A percentile compares a stretch with the other conserved stretches of the same genome.
Conservation (phyloP, 202 grass and related monocot genomes). For the Miscanthus sacchariflorus region DNA sequence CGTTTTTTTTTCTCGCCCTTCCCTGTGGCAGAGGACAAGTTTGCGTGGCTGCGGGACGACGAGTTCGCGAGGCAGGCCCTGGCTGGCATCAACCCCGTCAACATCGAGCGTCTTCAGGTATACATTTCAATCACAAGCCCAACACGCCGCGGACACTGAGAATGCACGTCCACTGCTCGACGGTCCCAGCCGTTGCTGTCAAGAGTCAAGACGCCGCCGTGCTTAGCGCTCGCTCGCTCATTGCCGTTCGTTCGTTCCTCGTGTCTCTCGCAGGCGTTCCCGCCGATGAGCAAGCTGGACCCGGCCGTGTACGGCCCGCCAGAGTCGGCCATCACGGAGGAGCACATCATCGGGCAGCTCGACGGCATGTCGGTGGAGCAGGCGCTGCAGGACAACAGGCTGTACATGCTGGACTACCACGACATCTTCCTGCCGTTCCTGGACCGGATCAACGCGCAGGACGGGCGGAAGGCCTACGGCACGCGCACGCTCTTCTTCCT, state of each 20-base stretch:
- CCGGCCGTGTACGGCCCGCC: conserved; percentile 73
- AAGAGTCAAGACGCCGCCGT: background rate
- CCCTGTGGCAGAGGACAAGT: conserved; percentile 79
- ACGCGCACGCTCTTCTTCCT: conserved; percentile 93
- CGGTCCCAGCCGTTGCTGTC: background rate
- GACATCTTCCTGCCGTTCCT: conserved; percentile 88
- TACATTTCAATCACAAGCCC: conserved; percentile 14
- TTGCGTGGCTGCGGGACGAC: conserved; percentile 93
- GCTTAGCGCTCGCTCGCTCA: background rate
- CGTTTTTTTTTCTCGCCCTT: background rate
- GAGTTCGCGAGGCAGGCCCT: conserved; percentile 90
- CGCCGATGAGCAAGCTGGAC: conserved; percentile 80
- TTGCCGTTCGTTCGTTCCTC: no score
- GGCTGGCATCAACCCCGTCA: conserved; percentile 90
- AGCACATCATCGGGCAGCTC: conserved; percentile 68
- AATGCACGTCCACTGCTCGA: background rate
- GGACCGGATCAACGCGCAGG: conserved; percentile 73
- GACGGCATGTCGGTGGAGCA: conserved; percentile 82
- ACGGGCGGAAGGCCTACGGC: conserved; percentile 86
- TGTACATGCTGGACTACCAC: conserved; percentile 92
- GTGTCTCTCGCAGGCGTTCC: conserved; percentile 60
- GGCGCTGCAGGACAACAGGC: conserved; percentile 62
- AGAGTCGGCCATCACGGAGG: conserved; percentile 86
- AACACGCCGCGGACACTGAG: conserved; percentile 12
- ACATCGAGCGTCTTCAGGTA: conserved; percentile 88